Evolutionary conservation across 306 rosid genomes (phyloP).

Genomic region (Crotalaria pallida): DNA sequence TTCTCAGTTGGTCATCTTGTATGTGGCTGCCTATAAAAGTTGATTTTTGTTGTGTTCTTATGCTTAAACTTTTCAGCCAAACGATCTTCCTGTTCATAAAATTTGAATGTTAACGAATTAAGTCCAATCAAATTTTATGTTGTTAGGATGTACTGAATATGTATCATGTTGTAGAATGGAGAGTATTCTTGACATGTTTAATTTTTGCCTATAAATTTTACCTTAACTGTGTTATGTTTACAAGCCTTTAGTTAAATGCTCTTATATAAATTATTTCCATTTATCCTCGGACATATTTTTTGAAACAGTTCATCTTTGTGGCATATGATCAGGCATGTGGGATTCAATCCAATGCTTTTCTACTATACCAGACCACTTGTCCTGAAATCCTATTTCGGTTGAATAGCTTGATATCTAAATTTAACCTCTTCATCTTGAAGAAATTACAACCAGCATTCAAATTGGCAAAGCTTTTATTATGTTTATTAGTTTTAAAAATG

Average conservation of each 20-base stretch:
- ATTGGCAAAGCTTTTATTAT: background rate
- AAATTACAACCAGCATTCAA: constrained; percentile 7
- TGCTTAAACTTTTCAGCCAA: background rate
- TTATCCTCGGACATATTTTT: background rate
- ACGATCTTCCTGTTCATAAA: background rate
- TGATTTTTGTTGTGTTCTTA: background rate
- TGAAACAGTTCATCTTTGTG: background rate
- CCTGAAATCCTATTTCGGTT: background rate
- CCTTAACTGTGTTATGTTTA: background rate
- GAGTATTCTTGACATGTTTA: background rate
- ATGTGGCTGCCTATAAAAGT: background rate
- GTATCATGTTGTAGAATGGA: background rate
- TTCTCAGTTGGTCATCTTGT: background rate
- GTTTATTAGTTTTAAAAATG: background rate
- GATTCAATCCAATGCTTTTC: background rate
- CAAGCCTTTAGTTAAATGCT: background rate
- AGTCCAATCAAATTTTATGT: background rate
- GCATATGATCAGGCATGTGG: background rate
- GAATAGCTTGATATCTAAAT: background rate
- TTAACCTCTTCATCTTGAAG: constrained; percentile 3
- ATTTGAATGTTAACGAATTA: background rate
- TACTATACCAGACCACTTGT: background rate
- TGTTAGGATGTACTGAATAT: background rate
- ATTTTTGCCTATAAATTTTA: background rate
- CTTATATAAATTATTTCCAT: background rate